A percentile compares a stretch with the other conserved stretches of the same genome.
Evolutionary conservation across 441 rosid genomes (phyloP).

Genomic region (Syzygium malaccense): DNA sequence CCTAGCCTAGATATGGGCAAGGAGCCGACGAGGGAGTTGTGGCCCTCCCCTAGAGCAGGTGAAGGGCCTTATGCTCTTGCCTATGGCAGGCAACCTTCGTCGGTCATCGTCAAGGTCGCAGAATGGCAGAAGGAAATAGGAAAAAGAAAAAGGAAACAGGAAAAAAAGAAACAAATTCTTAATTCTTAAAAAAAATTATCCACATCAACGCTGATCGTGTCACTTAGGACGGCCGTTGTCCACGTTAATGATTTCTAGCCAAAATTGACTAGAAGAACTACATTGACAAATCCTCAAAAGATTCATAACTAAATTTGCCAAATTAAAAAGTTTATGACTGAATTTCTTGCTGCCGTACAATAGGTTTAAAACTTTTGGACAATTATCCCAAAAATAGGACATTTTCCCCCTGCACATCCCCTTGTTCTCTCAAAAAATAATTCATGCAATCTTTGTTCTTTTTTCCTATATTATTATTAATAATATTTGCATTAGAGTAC

Average conservation of each 20-base stretch:
- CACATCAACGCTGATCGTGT: rapidly evolving
- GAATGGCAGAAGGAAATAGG: background rate
- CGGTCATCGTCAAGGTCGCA: background rate
- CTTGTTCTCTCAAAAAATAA: background rate
- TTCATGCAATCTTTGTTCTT: background rate
- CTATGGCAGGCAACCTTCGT: rapidly evolving
- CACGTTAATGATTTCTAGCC: background rate
- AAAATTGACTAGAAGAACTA: rapidly evolving
- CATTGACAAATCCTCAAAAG: background rate
- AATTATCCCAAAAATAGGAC: background rate
- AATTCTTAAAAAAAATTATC: background rate
- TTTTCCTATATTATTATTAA: background rate
- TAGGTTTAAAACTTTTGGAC: background rate
- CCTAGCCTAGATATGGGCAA: background rate
- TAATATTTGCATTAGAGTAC: background rate
- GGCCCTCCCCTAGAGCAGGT: background rate
- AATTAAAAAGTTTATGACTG: too few relatives aligned
- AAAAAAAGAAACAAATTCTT: background rate
- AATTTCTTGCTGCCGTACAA: rapidly evolving
- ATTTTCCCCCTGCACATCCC: background rate
- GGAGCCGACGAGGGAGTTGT: background rate
- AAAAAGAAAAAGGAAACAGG: background rate
- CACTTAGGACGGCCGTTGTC: rapidly evolving
- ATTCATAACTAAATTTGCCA: too few relatives aligned
- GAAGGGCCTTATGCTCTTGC: background rate